A percentile compares a stretch with the other conserved stretches of the same genome.
Conservation (phyloP, 192 early-diverging fungal species). For the Linnemannia elongata region DNA sequence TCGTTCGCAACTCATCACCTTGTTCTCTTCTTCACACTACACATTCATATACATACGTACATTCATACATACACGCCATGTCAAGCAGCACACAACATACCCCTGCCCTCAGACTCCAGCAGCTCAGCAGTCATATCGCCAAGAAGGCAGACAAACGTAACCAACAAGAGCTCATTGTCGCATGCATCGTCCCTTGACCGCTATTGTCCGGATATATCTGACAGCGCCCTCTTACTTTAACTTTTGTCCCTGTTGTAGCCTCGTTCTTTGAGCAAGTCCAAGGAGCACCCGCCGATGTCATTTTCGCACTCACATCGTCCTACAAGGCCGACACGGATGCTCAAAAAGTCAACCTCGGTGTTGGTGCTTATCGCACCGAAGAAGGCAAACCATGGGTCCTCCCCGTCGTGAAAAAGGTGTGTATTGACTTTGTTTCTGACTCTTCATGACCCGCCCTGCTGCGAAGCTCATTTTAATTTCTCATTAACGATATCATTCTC, state of each 20-base stretch:
- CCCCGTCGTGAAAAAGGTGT: slow-evolving; percentile 91
- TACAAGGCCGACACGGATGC: slow-evolving; percentile 83
- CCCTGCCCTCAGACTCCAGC: slow-evolving; percentile 40
- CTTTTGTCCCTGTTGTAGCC: slow-evolving; percentile 4
- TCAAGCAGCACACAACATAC: background rate
- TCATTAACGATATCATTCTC: background rate
- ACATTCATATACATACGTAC: background rate
- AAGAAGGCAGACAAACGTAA: slow-evolving; percentile 15
- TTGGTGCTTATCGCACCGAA: slow-evolving; percentile 96
- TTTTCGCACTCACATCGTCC: slow-evolving; percentile 87
- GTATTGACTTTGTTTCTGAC: background rate
- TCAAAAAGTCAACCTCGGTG: slow-evolving; percentile 92
- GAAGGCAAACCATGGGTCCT: slow-evolving; percentile 95
- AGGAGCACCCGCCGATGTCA: slow-evolving; percentile 88
- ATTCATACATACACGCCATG: slow-evolving; percentile 10
- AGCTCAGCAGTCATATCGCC: slow-evolving; percentile 35
- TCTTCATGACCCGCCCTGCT: background rate
- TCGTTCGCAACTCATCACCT: background rate
- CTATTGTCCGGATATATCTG: background rate
- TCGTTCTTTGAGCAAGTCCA: slow-evolving; percentile 67
- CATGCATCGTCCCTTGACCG: background rate
- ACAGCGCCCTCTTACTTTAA: background rate
- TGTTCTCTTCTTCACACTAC: background rate
- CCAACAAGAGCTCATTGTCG: background rate
- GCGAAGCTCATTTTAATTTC: background rate